Percentiles rank a stretch among this genome's conserved stretches.
These are phyloP conservation scores for Raddia distichophylla DNA, from an alignment of 176 grass and related monocot genomes.

Conservation along the genomic window DNA sequence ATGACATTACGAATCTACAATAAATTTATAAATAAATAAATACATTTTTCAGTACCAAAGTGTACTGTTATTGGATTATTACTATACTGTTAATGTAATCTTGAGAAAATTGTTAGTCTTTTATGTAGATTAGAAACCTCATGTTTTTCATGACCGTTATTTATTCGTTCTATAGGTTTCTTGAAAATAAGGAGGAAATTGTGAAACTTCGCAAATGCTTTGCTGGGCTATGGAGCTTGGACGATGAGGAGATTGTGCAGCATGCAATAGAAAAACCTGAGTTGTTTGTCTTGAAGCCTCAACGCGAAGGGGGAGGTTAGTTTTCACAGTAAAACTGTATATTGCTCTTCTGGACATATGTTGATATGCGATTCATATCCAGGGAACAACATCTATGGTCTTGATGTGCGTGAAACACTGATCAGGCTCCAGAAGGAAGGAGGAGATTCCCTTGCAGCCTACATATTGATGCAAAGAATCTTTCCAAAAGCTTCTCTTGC, in stretches of 20 bases:
- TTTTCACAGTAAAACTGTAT: constrained; percentile 23
- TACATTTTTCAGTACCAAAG: too few species aligned
- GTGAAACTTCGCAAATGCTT: constrained; percentile 81
- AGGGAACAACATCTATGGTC: constrained; percentile 94
- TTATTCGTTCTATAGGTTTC: constrained; percentile 57
- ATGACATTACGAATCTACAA: constrained; percentile 4
- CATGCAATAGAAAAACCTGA: constrained; percentile 78
- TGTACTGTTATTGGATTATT: background rate
- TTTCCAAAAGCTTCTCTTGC: constrained; percentile 73
- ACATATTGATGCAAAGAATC: constrained; percentile 97
- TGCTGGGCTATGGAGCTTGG: constrained; percentile 97
- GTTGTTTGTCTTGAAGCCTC: constrained; percentile 91
- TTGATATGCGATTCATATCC: constrained; percentile 40
- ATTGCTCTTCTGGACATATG: constrained; percentile 26
- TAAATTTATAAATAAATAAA: background rate
- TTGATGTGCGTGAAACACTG: constrained; percentile 71
- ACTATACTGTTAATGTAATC: constrained; percentile 21
- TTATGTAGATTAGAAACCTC: constrained; percentile 12
- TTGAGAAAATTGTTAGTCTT: constrained; percentile 31
- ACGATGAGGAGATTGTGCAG: constrained; percentile 72
- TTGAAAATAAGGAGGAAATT: constrained; percentile 75
- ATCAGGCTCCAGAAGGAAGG: constrained; percentile 66
- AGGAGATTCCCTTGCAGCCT: constrained; percentile 68
- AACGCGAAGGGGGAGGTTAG: constrained; percentile 96
- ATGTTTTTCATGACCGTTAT: constrained; percentile 29